These are phyloP conservation scores for Halenospora varia DNA, from an alignment of 495 filamentous ascomycete species.

Conservation along the genomic window DNA sequence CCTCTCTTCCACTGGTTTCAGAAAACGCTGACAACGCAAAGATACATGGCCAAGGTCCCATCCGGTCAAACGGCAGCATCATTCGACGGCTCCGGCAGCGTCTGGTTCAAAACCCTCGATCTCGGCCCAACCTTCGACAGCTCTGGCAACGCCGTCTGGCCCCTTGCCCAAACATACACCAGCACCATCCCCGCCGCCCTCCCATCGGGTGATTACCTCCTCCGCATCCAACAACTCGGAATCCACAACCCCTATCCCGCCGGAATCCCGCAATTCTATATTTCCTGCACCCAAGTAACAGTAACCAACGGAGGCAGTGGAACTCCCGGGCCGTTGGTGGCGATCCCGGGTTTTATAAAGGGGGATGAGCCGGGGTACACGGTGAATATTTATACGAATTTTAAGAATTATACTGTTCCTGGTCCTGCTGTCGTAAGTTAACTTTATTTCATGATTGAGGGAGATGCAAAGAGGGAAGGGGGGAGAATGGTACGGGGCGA, in stretches of 20 bases:
- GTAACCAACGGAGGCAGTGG: slow-evolving; percentile 49
- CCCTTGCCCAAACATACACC: slow-evolving; percentile 40
- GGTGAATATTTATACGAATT: slow-evolving; percentile 47
- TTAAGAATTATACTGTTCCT: slow-evolving; percentile 45
- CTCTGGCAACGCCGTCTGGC: slow-evolving; percentile 28
- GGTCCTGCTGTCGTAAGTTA: slow-evolving; percentile 38
- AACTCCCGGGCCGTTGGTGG: slow-evolving; percentile 39
- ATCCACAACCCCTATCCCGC: slow-evolving; percentile 54
- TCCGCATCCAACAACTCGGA: slow-evolving; percentile 57
- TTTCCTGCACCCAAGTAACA: slow-evolving; percentile 55
- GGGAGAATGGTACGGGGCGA: too few species aligned
- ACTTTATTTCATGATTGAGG: too few species aligned
- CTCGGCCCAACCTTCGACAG: slow-evolving; percentile 14
- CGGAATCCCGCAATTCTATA: slow-evolving; percentile 46
- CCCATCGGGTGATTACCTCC: slow-evolving; percentile 55
- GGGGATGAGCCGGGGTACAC: slow-evolving; percentile 51
- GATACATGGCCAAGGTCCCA: slow-evolving; percentile 50
- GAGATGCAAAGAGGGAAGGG: too few species aligned
- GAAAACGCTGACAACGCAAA: not conserved
- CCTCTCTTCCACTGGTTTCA: not conserved
- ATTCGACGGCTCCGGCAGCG: slow-evolving; percentile 47
- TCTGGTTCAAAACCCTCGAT: slow-evolving; percentile 34
- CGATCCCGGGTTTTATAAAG: slow-evolving; percentile 53
- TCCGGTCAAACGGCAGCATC: slow-evolving; percentile 24
- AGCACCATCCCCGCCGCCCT: slow-evolving; percentile 51